These are phyloP conservation scores for Gossypium gossypioides DNA, from an alignment of 441 rosid genomes.

Conservation along the genomic window DNA sequence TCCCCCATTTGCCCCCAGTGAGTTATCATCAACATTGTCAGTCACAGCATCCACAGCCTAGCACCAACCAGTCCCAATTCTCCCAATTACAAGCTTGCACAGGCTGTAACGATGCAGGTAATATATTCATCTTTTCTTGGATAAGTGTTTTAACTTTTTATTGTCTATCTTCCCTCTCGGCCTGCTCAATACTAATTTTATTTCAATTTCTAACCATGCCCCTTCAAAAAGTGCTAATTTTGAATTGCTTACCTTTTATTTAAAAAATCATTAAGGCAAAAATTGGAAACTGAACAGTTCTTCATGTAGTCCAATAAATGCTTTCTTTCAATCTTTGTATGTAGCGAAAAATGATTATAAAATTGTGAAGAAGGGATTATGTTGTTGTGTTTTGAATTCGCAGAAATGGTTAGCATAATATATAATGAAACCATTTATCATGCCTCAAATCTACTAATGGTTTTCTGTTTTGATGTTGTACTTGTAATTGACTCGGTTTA, in stretches of 20 bases:
- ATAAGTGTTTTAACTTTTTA: background rate
- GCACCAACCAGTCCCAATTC: constrained; percentile 20
- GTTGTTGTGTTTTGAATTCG: background rate
- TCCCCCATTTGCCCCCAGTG: constrained; percentile 13
- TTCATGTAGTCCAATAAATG: background rate
- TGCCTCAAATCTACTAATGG: background rate
- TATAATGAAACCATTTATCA: background rate
- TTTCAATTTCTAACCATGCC: background rate
- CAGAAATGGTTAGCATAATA: background rate
- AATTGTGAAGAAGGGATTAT: background rate
- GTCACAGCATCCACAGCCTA: constrained; percentile 19
- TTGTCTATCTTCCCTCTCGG: background rate
- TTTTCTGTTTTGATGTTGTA: background rate
- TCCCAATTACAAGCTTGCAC: constrained; percentile 13
- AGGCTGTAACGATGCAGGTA: constrained; percentile 18
- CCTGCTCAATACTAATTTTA: background rate
- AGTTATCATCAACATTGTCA: constrained; percentile 13
- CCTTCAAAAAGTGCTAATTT: background rate
- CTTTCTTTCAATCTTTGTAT: background rate
- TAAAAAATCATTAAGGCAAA: background rate
- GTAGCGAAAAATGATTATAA: background rate
- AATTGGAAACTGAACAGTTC: background rate
- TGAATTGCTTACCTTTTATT: background rate
- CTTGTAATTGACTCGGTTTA: background rate
- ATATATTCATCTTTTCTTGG: background rate